Evolutionary conservation across 2,329 filamentous ascomycete species (phyloP).

Genomic region (Neonectria faginata): DNA sequence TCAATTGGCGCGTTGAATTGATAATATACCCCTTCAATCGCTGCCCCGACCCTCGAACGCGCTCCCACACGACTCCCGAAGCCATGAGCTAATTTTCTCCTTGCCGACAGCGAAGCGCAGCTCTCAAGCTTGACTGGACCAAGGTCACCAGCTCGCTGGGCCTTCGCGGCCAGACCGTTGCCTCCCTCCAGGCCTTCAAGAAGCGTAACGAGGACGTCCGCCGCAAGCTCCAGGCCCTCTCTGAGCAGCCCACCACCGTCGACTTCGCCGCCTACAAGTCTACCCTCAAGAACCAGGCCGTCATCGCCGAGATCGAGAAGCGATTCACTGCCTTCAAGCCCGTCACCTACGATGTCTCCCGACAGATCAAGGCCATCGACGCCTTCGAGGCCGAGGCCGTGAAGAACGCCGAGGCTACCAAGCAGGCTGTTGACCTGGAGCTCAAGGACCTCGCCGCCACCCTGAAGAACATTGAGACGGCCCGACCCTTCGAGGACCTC

Average conservation of each 20-base stretch:
- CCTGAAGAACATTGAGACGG: conserved; percentile 95
- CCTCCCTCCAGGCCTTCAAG: conserved; percentile 96
- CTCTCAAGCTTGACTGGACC: conserved; percentile 99
- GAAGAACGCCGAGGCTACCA: conserved; percentile 96
- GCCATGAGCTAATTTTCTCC: conserved; percentile 67
- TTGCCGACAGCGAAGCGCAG: conserved; percentile 85
- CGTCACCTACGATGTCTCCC: conserved; percentile 87
- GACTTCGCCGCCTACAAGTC: conserved; percentile 95
- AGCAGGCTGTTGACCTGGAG: conserved; percentile 95
- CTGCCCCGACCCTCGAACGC: conserved; percentile 22
- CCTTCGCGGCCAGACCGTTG: conserved; percentile 93
- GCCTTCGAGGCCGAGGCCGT: conserved; percentile 97
- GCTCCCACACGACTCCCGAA: conserved; percentile 37
- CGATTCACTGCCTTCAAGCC: conserved; percentile 94
- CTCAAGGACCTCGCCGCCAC: conserved; percentile 94
- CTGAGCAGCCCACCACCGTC: conserved; percentile 85
- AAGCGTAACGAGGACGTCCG: conserved; percentile 99
- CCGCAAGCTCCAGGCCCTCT: conserved; percentile 88
- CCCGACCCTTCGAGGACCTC: conserved; percentile 94
- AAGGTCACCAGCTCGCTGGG: conserved; percentile 94
- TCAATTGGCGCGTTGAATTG: conserved; percentile 45
- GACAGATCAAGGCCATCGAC: conserved; percentile 98
- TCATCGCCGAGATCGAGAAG: conserved; percentile 97
- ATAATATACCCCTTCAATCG: conserved; percentile 35
- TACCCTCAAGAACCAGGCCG: conserved; percentile 93